phyloP scores from a whole-genome alignment of 331 rosid species.

The Saraca asoca region DNA sequence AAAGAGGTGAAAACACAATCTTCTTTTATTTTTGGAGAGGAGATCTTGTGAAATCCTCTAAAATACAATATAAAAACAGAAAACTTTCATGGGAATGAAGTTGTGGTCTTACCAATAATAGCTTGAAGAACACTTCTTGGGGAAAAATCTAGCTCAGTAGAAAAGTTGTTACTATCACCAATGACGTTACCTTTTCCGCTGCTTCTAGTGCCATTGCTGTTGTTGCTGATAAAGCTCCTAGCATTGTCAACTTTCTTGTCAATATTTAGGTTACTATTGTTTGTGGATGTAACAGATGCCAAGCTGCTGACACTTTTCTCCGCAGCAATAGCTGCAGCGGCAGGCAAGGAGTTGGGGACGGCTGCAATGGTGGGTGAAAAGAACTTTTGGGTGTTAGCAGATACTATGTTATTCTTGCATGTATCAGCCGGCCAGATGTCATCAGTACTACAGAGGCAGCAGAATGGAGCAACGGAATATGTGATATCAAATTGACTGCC shows the following conservation, averaged over 20 bases:
- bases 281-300: slow-evolving; percentile 1
- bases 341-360: slow-evolving; percentile 15
- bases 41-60: background rate
- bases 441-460: slow-evolving; percentile 27
- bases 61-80: slow-evolving; percentile 1
- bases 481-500: slow-evolving; percentile 40
- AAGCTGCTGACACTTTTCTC: slow-evolving; percentile 2
- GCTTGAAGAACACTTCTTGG: slow-evolving; percentile 83
- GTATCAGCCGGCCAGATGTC: slow-evolving; percentile 24
- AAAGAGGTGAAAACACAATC: too few relatives aligned
- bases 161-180: slow-evolving; percentile 34
- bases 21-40: too few relatives aligned
- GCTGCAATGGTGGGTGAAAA: slow-evolving; percentile 12
- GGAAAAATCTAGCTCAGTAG: slow-evolving; percentile 62
- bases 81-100: background rate
- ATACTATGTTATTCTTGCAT: slow-evolving; percentile 25
- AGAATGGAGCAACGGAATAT: slow-evolving; percentile 18
- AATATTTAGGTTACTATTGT: slow-evolving; percentile 4
- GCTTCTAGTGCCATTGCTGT: slow-evolving; percentile 27
- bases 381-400: slow-evolving; percentile 21
- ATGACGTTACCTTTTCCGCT: slow-evolving; percentile 33
- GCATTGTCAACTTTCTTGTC: slow-evolving; percentile 36
- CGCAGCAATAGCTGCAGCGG: slow-evolving; percentile 27
- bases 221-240: slow-evolving; percentile 29
- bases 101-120: slow-evolving; percentile 24